phyloP scores from a whole-genome alignment of 2,329 filamentous ascomycete genomes.

The Penicillium sp. region DNA sequence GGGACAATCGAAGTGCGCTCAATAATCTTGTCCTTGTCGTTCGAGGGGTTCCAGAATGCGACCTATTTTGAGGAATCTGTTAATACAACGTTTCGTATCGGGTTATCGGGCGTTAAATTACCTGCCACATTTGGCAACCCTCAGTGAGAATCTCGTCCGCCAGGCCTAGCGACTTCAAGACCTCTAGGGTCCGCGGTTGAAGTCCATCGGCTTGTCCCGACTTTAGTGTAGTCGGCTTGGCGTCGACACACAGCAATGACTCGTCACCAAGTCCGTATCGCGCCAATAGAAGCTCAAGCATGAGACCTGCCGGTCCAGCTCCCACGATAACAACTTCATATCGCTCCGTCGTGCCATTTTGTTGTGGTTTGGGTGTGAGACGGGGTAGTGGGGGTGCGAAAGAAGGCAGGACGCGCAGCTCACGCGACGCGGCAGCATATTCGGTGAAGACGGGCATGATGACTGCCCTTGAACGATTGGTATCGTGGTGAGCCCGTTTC shows the following conservation, averaged over 20 bases:
- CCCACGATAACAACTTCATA: conserved; percentile 51
- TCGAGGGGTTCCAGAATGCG: conserved; percentile 70
- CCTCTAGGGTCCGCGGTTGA: conserved; percentile 50
- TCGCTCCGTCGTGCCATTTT: conserved; percentile 30
- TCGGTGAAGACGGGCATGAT: conserved; percentile 48
- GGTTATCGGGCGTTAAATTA: neutral
- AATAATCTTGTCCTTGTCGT: conserved; percentile 57
- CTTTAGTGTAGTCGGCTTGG: conserved; percentile 44
- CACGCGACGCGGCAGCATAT: conserved; percentile 39
- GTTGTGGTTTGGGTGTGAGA: conserved; percentile 30
- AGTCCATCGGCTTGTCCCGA: conserved; percentile 50
- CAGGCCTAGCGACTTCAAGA: conserved; percentile 48
- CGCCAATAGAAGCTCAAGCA: conserved; percentile 48
- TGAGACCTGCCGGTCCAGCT: conserved; percentile 50
- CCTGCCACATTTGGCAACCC: conserved; percentile 55
- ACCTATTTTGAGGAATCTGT: conserved; percentile 18
- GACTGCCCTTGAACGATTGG: neutral
- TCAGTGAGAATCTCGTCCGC: conserved; percentile 45
- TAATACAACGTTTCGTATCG: neutral
- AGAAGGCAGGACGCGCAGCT: conserved; percentile 46
- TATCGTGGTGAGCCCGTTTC: no score
- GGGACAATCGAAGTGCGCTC: conserved; percentile 60
- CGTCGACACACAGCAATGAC: conserved; percentile 49
- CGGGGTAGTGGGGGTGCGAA: conserved; percentile 46
- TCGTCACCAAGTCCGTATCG: conserved; percentile 48